phyloP scores from a whole-genome alignment of 768 basidiomycete species.

The Termitomyces sp. region DNA sequence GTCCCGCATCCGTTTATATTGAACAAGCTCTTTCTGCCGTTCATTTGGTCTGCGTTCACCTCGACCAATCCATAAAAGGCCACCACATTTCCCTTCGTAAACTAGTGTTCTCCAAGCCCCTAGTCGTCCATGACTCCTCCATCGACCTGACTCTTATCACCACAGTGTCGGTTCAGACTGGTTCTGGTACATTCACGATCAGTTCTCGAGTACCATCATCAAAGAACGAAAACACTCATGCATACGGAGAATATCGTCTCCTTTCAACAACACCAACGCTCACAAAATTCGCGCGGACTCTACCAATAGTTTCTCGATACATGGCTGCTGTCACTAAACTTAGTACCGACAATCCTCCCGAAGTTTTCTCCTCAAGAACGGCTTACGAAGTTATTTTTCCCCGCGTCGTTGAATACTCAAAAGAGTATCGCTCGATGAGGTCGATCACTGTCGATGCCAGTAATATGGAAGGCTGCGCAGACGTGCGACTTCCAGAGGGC shows the following conservation, averaged over 20 bases:
- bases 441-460: conserved; percentile 43
- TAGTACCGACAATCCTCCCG: conserved; percentile 19
- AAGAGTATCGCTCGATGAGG: conserved; percentile 51
- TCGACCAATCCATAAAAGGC: conserved; percentile 19
- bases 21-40: conserved; percentile 49
- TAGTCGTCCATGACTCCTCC: conserved; percentile 42
- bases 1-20: conserved; percentile 62
- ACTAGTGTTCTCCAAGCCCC: conserved; percentile 45
- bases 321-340: conserved; percentile 25
- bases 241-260: conserved; percentile 31
- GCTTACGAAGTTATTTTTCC: conserved; percentile 65
- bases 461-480: conserved; percentile 47
- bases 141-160: conserved; percentile 29
- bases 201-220: conserved; percentile 30
- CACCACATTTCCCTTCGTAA: conserved; percentile 34
- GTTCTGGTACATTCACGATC: conserved; percentile 39
- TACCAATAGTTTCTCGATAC: conserved; percentile 28
- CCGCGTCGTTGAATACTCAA: conserved; percentile 58
- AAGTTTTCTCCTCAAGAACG: conserved; percentile 50
- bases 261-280: conserved; percentile 23
- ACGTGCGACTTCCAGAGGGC: conserved; percentile 32
- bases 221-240: conserved; percentile 12
- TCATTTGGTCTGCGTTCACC: conserved; percentile 26
- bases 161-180: conserved; percentile 29
- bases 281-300: conserved; percentile 30